Conservation (phyloP, 768 basidiomycete genomes). For the Collybiopsis luxurians region DNA sequence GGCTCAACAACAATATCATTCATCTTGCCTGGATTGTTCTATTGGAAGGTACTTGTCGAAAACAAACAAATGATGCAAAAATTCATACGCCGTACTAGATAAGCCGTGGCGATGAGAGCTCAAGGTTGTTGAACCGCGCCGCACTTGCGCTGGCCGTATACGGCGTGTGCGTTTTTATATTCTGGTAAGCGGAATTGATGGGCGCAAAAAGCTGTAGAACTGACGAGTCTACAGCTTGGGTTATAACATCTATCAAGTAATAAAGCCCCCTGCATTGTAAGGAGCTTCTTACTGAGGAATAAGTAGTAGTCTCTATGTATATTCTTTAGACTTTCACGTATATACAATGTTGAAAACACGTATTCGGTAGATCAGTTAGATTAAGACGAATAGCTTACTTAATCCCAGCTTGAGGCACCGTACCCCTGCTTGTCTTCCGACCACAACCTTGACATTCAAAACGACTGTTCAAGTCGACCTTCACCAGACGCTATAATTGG, state of each 20-base stretch:
- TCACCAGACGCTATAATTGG: background rate
- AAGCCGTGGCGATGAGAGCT: slow-evolving; percentile 61
- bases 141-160: slow-evolving; percentile 71
- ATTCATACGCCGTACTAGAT: slow-evolving; percentile 40
- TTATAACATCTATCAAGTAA: slow-evolving; percentile 74
- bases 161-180: slow-evolving; percentile 76
- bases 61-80: background rate
- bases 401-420: background rate
- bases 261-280: slow-evolving; percentile 29
- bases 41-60: slow-evolving; percentile 68
- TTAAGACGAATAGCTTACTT: background rate
- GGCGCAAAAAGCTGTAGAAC: background rate
- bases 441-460: background rate
- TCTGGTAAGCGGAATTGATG: slow-evolving; percentile 63
- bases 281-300: slow-evolving; percentile 18
- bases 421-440: background rate
- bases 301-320: background rate
- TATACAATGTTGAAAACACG: background rate
- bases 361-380: background rate
- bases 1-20: slow-evolving; percentile 97
- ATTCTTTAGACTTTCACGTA: background rate
- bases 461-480: slow-evolving; percentile 7
- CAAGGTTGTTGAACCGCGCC: slow-evolving; percentile 50
- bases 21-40: slow-evolving; percentile 90
- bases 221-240: slow-evolving; percentile 49